Base-by-base conservation (phyloP, 768 basidiomycete species). In the Suillus alpinus region DNA sequence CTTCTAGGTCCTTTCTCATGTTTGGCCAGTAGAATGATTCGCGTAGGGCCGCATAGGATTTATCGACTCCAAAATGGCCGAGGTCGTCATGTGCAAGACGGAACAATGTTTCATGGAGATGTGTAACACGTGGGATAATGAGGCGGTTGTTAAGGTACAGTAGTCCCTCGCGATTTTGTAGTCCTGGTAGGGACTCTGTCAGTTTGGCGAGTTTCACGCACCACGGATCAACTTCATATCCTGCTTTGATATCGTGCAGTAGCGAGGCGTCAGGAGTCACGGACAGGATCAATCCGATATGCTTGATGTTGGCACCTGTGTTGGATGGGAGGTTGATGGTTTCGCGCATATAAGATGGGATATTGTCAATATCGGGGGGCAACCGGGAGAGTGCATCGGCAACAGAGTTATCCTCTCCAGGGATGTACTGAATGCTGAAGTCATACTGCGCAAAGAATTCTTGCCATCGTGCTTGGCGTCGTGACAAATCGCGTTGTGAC, bases 141-240 rank as follows among this genome's bases (percentile, higher is more conserved):
- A 14, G 62, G 32, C 40, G 68, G 65, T 8, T 75, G 67, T 58
- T 78, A 70, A 66, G 74, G 71, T 58, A 61, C 7, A 61, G 0
- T 70, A 75, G 0, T 69, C 59, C 9, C 36, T 55, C 58, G 72
- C 5, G 3, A 1, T 14, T 0, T 65, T 52, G 72, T 72, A 0
- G 71, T 69, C 8, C 72, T 40, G 60, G 50, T 0, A 59, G 26
- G 5, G 20, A 34, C 1, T 1, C 6, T 0, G 7, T 13, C 0
- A 58, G 7, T 6, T 36, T 4, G 1, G 10, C 0, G 0, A 50
- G n/a, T 46, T 46, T 58, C 2, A 10, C 5, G 59, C 59, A 59
- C 60, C 62, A 49, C 0, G 46, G 18, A 44, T 68, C 70, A 9
- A 49, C 29, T 0, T 13, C 6, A 20, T 68, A 68, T 0, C 67